phyloP scores from a whole-genome alignment of 768 basidiomycete genomes.

The Tephrocybe rancida region DNA sequence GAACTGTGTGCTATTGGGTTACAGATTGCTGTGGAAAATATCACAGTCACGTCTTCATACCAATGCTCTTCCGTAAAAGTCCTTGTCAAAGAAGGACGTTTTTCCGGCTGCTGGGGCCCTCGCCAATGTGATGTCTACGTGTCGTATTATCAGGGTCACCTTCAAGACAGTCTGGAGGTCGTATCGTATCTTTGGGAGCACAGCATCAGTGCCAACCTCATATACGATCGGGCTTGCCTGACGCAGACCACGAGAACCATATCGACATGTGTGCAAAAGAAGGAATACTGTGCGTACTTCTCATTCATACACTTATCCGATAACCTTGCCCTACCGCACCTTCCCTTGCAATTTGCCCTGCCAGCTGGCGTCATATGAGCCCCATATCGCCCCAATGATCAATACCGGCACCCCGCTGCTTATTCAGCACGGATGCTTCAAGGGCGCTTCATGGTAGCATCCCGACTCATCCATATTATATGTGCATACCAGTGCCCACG shows the following conservation, averaged over 20 bases:
- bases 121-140: conserved; percentile 87
- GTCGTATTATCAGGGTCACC: conserved; percentile 72
- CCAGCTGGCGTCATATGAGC: no score
- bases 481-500: no score
- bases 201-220: conserved; percentile 83
- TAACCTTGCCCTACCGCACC: no score
- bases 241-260: conserved; percentile 66
- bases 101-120: conserved; percentile 91
- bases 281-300: conserved; percentile 71
- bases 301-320: not conserved
- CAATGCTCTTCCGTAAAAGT: conserved; percentile 71
- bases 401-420: no score
- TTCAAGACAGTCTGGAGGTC: conserved; percentile 79
- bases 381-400: no score
- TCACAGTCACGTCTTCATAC: conserved; percentile 63
- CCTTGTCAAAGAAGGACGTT: conserved; percentile 75
- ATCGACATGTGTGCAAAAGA: no score
- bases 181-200: conserved; percentile 79
- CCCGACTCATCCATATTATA: no score
- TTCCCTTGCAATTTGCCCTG: no score
- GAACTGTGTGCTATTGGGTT: conserved; percentile 69
- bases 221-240: conserved; percentile 79
- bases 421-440: no score
- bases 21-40: conserved; percentile 80
- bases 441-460: no score